Evolutionary conservation across 495 filamentous ascomycete species (phyloP).

Genomic region (Apodospora peruviana): DNA sequence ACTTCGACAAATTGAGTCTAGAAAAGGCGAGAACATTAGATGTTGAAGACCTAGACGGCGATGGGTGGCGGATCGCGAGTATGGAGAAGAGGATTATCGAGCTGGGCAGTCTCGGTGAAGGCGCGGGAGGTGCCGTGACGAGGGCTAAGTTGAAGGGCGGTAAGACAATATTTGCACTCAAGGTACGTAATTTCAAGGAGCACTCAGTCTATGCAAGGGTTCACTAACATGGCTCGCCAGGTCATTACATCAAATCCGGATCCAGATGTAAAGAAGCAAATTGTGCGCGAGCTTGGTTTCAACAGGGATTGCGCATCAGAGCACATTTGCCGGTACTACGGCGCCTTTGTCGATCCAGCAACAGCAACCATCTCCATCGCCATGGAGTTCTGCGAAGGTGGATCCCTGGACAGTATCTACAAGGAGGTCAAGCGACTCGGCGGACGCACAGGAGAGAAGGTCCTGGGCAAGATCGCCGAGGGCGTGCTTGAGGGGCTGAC

Average conservation of each 20-base stretch:
- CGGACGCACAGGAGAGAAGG: conserved; percentile 93
- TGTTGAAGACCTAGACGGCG: conserved; percentile 90
- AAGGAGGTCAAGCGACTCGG: conserved; percentile 93
- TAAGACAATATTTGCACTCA: conserved; percentile 92
- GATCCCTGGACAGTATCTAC: conserved; percentile 91
- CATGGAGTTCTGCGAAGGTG: conserved; percentile 99
- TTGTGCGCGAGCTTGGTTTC: conserved; percentile 89
- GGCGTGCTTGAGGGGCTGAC: conserved; percentile 91
- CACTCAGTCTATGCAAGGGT: neutral
- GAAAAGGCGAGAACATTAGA: conserved; percentile 79
- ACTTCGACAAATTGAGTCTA: conserved; percentile 66
- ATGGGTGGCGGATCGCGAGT: conserved; percentile 89
- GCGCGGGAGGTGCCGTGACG: conserved; percentile 93
- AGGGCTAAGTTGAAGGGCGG: conserved; percentile 81
- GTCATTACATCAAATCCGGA: conserved; percentile 97
- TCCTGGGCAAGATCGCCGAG: conserved; percentile 95
- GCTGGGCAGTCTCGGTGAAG: conserved; percentile 86
- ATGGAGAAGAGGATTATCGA: conserved; percentile 81
- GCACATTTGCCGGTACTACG: conserved; percentile 96
- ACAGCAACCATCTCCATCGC: conserved; percentile 94
- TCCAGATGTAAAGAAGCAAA: conserved; percentile 96
- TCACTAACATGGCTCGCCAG: conserved; percentile 43
- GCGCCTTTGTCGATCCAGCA: conserved; percentile 88
- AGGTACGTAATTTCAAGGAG: conserved; percentile 52
- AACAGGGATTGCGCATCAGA: conserved; percentile 94